These are phyloP conservation scores for Exophiala sideris DNA, from an alignment of 2,329 filamentous ascomycete genomes.

Conservation along the genomic window DNA sequence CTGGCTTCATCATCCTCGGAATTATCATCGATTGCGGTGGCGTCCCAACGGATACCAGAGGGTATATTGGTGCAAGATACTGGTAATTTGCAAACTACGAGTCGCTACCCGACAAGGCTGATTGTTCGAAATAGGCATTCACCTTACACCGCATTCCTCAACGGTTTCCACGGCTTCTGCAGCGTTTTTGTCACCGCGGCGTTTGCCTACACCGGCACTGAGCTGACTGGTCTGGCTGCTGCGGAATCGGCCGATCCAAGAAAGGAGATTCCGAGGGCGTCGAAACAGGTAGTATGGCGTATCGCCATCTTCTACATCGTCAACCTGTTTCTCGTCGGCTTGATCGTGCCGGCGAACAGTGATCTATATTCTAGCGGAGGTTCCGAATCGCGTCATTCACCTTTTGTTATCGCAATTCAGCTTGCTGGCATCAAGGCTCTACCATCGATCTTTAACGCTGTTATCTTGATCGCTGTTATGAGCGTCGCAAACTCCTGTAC, in stretches of 20 bases:
- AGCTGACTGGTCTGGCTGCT: conserved; percentile 59
- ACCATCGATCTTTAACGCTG: conserved; percentile 88
- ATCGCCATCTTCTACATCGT: conserved; percentile 89
- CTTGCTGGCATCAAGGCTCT: conserved; percentile 77
- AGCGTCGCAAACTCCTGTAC: conserved; percentile 90
- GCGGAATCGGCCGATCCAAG: conserved; percentile 58
- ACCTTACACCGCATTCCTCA: conserved; percentile 67
- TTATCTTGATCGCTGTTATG: conserved; percentile 85
- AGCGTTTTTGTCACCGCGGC: conserved; percentile 62
- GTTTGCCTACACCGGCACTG: conserved; percentile 62
- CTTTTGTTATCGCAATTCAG: conserved; percentile 89
- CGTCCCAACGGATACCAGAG: conserved; percentile 24
- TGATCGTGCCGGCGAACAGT: conserved; percentile 62
- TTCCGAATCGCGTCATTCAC: conserved; percentile 72
- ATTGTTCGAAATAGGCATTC: conserved; percentile 34
- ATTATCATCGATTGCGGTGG: conserved; percentile 83
- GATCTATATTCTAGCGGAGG: conserved; percentile 57
- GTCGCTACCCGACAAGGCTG: conserved; percentile 55
- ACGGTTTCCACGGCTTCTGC: conserved; percentile 64
- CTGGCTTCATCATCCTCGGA: conserved; percentile 72
- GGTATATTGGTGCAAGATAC: conserved; percentile 26
- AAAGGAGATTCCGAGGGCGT: conserved; percentile 75
- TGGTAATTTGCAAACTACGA: conserved; percentile 53
- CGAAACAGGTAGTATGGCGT: conserved; percentile 92
- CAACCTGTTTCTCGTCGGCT: conserved; percentile 73